A percentile compares a stretch with the other conserved stretches of the same genome.
Conservation (phyloP, 1,284 basidiomycete genomes). For the Ceratobasidium sp. region DNA sequence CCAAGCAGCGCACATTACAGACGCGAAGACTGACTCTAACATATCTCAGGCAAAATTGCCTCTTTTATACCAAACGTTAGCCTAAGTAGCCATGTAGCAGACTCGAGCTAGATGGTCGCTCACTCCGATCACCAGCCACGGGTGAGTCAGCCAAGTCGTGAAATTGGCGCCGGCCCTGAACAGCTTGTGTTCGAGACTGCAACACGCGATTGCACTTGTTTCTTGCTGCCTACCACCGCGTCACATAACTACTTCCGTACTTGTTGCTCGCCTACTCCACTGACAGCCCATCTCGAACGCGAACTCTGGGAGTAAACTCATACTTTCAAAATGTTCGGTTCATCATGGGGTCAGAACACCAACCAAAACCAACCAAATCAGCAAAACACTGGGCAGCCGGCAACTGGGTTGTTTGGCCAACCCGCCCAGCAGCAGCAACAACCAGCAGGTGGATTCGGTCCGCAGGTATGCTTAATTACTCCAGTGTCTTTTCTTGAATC, state of each 20-base stretch:
- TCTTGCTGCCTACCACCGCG: constrained; percentile 33
- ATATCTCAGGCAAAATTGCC: no score
- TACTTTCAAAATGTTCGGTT: constrained; percentile 37
- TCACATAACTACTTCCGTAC: constrained; percentile 4
- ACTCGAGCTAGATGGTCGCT: no score
- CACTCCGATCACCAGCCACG: no score
- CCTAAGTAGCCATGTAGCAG: no score
- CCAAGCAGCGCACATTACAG: no score
- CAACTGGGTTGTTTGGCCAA: constrained; percentile 49
- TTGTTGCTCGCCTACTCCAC: background rate
- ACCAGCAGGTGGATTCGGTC: constrained; percentile 25
- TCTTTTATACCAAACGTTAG: no score
- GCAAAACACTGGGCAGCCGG: constrained; percentile 48
- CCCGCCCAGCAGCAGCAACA: constrained; percentile 15
- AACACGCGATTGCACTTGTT: constrained; percentile 32
- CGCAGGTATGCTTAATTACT: constrained; percentile 3
- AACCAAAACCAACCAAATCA: constrained; percentile 56
- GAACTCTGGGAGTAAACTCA: constrained; percentile 20
- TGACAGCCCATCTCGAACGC: constrained; percentile 20
- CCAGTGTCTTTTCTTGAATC: background rate
- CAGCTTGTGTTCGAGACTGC: background rate
- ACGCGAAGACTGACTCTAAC: no score
- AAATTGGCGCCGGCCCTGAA: constrained; percentile 30
- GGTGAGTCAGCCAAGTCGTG: constrained; percentile 23
- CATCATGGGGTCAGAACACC: constrained; percentile 44